Percentiles rank a stretch among this genome's conserved stretches.
Evolutionary conservation across 148 eudicot genomes (phyloP).

Genomic region (Cornus suecica): DNA sequence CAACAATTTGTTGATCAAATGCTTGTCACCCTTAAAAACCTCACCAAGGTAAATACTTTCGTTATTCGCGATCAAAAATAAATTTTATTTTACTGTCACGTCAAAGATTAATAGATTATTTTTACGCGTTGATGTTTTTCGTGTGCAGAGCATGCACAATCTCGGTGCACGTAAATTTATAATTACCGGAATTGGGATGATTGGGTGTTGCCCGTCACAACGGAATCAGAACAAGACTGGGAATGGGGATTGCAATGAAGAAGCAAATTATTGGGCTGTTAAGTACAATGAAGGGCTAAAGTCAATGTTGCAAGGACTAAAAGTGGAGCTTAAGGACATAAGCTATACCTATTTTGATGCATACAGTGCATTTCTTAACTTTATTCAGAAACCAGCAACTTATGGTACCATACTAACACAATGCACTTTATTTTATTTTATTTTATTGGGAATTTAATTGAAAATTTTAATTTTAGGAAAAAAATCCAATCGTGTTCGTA

Average conservation of each 20-base stretch:
- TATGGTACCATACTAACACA: slow-evolving; percentile 38
- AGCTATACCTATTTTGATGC: slow-evolving; percentile 53
- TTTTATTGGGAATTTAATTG: no score
- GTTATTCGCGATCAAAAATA: neutral
- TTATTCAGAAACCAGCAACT: slow-evolving; percentile 45
- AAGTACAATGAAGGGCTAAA: slow-evolving; percentile 55
- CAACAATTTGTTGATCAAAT: slow-evolving; percentile 52
- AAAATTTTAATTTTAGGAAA: no score
- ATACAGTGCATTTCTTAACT: slow-evolving; percentile 34
- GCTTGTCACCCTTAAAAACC: slow-evolving; percentile 38
- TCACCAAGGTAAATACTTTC: slow-evolving; percentile 47
- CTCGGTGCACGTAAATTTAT: slow-evolving; percentile 62
- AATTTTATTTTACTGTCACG: no score
- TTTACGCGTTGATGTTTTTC: no score
- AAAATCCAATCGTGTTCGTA: no score
- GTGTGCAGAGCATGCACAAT: slow-evolving; percentile 47
- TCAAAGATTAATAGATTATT: no score
- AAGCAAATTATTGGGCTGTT: slow-evolving; percentile 48
- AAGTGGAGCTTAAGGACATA: slow-evolving; percentile 39
- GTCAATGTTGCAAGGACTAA: slow-evolving; percentile 33
- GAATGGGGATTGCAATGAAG: slow-evolving; percentile 44
- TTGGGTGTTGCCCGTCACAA: slow-evolving; percentile 73
- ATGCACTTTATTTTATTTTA: no score
- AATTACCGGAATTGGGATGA: slow-evolving; percentile 41
- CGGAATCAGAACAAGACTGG: slow-evolving; percentile 37